phyloP scores from a whole-genome alignment of 2,329 filamentous ascomycete species.

The Curvularia lunata region DNA sequence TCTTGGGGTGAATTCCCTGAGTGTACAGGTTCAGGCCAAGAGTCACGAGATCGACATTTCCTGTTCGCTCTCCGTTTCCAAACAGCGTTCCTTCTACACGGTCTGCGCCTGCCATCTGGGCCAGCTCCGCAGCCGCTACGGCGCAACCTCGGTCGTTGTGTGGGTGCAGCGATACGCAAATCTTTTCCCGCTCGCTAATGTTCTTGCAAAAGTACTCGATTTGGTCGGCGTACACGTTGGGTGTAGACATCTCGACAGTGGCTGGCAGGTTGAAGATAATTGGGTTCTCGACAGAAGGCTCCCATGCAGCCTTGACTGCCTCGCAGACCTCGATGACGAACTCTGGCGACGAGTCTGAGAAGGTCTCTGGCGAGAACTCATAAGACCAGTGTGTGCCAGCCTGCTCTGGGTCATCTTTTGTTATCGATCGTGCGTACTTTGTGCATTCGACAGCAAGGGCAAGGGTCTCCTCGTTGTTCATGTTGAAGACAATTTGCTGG shows the following conservation, averaged over 20 bases:
- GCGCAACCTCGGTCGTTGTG: conserved; percentile 95
- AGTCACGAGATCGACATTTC: conserved; percentile 94
- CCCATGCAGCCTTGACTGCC: conserved; percentile 94
- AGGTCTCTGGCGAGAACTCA: conserved; percentile 85
- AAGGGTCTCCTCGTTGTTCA: conserved; percentile 80
- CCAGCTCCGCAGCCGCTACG: conserved; percentile 86
- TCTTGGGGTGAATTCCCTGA: conserved; percentile 80
- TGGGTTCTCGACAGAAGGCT: conserved; percentile 74
- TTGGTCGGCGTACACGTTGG: conserved; percentile 94
- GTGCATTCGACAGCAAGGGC: conserved; percentile 85
- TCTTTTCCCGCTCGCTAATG: conserved; percentile 83
- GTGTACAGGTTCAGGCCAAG: conserved; percentile 94
- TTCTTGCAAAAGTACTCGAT: conserved; percentile 93
- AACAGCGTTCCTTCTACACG: conserved; percentile 93
- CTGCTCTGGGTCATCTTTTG: conserved; percentile 72
- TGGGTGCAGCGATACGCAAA: conserved; percentile 87
- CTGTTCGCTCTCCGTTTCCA: conserved; percentile 93
- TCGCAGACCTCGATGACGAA: conserved; percentile 85
- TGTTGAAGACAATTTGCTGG: conserved; percentile 86
- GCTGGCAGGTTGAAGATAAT: conserved; percentile 98
- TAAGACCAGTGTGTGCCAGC: conserved; percentile 73
- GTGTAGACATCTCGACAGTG: conserved; percentile 92
- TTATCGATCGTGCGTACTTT: conserved; percentile 84
- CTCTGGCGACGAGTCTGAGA: conserved; percentile 87
- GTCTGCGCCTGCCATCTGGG: conserved; percentile 95